Conservation (phyloP, 768 basidiomycete genomes). For the Artomyces pyxidatus region DNA sequence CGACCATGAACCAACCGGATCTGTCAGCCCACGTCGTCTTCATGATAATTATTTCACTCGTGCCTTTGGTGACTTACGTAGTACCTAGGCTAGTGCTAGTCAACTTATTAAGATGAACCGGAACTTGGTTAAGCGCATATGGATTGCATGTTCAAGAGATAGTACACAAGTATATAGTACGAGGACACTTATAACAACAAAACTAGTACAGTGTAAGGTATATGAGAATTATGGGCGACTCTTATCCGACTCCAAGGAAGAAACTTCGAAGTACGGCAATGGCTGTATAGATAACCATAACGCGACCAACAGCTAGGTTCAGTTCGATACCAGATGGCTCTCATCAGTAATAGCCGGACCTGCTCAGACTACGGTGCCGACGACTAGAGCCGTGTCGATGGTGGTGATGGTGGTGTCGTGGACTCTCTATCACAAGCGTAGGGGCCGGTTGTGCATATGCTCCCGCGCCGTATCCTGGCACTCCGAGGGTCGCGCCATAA, state of each 20-base stretch:
- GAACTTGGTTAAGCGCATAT: no score
- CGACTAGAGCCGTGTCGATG: neutral
- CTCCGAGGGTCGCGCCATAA: neutral
- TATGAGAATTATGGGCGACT: neutral
- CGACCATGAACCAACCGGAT: no score
- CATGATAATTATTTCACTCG: no score
- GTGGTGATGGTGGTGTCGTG: neutral
- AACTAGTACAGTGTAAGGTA: no score
- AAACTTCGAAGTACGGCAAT: neutral
- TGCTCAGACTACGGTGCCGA: slow-evolving; percentile 12
- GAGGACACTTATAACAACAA: neutral
- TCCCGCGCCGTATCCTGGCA: neutral
- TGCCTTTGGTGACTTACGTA: no score
- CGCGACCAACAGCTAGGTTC: no score
- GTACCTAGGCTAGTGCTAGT: no score
- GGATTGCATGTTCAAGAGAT: no score
- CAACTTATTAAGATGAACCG: no score
- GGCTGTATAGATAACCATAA: neutral
- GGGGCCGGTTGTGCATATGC: neutral
- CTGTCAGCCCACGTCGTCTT: no score
- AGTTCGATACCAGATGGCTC: no score
- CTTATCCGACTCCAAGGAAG: neutral
- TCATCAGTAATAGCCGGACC: slow-evolving; percentile 2
- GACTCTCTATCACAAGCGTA: neutral
- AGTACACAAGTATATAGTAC: neutral